Percentiles rank a stretch among this genome's conserved stretches.
These are phyloP conservation scores for Candida glaebosa DNA, from an alignment of 805 yeast species.

Conservation along the genomic window DNA sequence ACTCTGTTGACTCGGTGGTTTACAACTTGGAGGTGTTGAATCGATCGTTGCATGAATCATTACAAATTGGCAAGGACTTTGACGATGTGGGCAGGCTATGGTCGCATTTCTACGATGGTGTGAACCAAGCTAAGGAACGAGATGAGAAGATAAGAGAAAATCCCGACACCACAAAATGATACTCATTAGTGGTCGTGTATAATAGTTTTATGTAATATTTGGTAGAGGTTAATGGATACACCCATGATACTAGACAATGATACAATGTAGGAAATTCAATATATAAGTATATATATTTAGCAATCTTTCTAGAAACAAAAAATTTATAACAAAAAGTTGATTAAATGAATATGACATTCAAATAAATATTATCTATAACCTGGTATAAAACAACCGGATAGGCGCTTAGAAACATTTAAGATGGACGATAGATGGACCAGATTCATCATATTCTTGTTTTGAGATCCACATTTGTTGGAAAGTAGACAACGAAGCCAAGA, in stretches of 20 bases:
- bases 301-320: slow-evolving; percentile 3
- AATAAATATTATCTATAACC: slow-evolving; percentile 2
- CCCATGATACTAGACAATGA: too few relatives aligned
- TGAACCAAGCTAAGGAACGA: slow-evolving; percentile 22
- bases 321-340: slow-evolving; percentile 4
- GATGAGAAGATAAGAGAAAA: slow-evolving; percentile 1
- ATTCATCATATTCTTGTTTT: slow-evolving; percentile 99
- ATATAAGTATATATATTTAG: slow-evolving; percentile 5
- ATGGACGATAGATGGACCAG: slow-evolving; percentile 99
- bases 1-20: slow-evolving; percentile 60
- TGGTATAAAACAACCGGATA: not conserved
- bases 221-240: not conserved
- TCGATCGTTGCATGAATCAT: slow-evolving; percentile 60
- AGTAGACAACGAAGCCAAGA: slow-evolving; percentile 96
- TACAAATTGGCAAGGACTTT: slow-evolving; percentile 74
- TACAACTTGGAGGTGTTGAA: slow-evolving; percentile 63
- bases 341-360: slow-evolving; percentile 4
- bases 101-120: slow-evolving; percentile 61
- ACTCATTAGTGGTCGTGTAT: not conserved
- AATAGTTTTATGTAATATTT: not conserved
- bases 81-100: slow-evolving; percentile 69
- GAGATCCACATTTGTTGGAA: slow-evolving; percentile 99
- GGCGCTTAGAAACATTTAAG: slow-evolving; percentile 82
- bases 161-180: slow-evolving; percentile 3
- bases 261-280: not conserved